A percentile compares a stretch with the other conserved stretches of the same genome.
Evolutionary conservation across 495 filamentous ascomycete genomes (phyloP).

Genomic region (Elaphomyces granulatus): DNA sequence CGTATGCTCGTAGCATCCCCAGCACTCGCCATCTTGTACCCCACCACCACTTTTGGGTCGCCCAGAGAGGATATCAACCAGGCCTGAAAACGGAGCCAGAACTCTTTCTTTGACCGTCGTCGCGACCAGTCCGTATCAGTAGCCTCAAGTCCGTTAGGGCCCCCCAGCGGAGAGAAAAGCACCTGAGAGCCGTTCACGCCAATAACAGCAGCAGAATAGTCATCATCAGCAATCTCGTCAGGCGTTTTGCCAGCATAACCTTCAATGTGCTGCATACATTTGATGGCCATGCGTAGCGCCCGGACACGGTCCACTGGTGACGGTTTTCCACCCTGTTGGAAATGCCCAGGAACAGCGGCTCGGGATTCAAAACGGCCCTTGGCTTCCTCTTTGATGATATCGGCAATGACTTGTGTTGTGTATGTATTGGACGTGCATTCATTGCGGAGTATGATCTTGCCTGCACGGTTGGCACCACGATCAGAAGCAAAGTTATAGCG

Average conservation of each 20-base stretch:
- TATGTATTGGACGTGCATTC: constrained; percentile 85
- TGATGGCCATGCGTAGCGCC: constrained; percentile 81
- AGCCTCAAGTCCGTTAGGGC: constrained; percentile 49
- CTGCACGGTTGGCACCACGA: constrained; percentile 77
- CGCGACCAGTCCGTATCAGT: constrained; percentile 90
- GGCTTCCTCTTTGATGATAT: constrained; percentile 91
- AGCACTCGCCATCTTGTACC: constrained; percentile 9
- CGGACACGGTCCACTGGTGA: constrained; percentile 93
- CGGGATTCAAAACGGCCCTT: constrained; percentile 87
- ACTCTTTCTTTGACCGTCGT: constrained; percentile 68
- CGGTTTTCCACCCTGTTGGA: constrained; percentile 89
- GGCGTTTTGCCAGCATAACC: constrained; percentile 49
- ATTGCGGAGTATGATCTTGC: constrained; percentile 87
- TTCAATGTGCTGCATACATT: constrained; percentile 82
- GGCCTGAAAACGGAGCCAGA: constrained; percentile 71
- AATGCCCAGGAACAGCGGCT: constrained; percentile 86
- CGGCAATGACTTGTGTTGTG: constrained; percentile 80
- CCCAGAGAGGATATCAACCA: constrained; percentile 75
- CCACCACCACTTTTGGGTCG: constrained; percentile 31
- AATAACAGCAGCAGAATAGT: constrained; percentile 63
- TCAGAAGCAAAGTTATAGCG: constrained; percentile 75
- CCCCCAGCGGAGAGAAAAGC: constrained; percentile 64
- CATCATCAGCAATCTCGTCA: constrained; percentile 54
- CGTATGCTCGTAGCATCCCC: constrained; percentile 23
- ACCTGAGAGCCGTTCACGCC: constrained; percentile 85